These are phyloP conservation scores for Fusarium anthophilum DNA, from an alignment of 2,329 filamentous ascomycete species.

Conservation along the genomic window DNA sequence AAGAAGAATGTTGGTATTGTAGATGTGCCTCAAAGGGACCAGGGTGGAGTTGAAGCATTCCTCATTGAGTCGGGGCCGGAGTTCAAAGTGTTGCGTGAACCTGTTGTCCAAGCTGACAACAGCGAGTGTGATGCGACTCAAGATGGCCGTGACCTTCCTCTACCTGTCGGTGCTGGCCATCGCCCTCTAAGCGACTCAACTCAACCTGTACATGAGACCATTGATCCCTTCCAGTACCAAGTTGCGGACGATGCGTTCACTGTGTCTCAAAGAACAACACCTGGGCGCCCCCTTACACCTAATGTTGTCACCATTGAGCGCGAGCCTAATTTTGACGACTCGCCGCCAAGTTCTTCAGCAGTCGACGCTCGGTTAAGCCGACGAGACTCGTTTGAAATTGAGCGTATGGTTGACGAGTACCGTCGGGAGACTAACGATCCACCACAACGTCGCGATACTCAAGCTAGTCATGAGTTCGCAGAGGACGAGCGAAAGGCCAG, in stretches of 20 bases:
- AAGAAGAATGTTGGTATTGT: conserved; percentile 40
- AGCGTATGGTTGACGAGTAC: conserved; percentile 47
- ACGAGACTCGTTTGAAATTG: conserved; percentile 60
- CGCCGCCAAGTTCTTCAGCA: conserved; percentile 43
- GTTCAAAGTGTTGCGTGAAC: conserved; percentile 36
- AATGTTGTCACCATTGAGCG: conserved; percentile 63
- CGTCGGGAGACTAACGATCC: conserved; percentile 34
- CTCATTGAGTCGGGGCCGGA: conserved; percentile 45
- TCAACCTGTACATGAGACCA: conserved; percentile 42
- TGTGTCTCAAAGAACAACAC: conserved; percentile 53
- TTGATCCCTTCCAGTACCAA: conserved; percentile 69
- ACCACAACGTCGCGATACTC: conserved; percentile 32
- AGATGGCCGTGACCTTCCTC: conserved; percentile 42
- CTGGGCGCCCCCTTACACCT: conserved; percentile 57
- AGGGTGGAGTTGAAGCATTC: conserved; percentile 41
- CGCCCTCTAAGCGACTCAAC: conserved; percentile 39
- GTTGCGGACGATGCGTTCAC: conserved; percentile 62
- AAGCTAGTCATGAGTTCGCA: conserved; percentile 41
- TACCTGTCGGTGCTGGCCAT: conserved; percentile 42
- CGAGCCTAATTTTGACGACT: conserved; percentile 60
- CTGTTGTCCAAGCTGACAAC: conserved; percentile 35
- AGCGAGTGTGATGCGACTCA: conserved; percentile 38
- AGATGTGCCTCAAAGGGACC: conserved; percentile 38
- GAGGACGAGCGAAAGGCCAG: conserved; percentile 57
- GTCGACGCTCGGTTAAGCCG: conserved; percentile 55